phyloP scores from a whole-genome alignment of 805 yeast species.

The Lipomyces chichibuensis region DNA sequence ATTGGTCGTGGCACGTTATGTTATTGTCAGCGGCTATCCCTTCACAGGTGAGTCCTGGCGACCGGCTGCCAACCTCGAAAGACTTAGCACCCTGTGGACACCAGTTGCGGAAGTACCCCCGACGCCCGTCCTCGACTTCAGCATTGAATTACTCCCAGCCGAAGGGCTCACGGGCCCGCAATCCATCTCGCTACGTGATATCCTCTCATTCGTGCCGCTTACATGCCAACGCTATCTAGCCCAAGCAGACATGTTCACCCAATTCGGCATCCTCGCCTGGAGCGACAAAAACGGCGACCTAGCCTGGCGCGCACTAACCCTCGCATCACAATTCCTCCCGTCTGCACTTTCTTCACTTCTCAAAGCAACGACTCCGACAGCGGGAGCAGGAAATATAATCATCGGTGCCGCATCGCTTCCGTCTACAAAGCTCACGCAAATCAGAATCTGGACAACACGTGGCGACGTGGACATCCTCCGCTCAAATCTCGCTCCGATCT shows the following conservation, averaged over 20 bases:
- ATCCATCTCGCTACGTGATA: conserved; percentile 12
- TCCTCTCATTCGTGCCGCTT: conserved; percentile 13
- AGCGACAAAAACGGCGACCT: background rate
- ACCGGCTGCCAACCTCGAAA: conserved; percentile 21
- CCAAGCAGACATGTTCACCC: conserved; percentile 39
- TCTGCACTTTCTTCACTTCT: conserved; percentile 9
- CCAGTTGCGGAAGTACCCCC: background rate
- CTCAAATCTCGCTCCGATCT: conserved; percentile 24
- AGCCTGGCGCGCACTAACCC: conserved; percentile 35
- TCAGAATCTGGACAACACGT: conserved; percentile 34
- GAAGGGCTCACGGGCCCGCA: conserved; percentile 3
- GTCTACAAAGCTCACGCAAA: conserved; percentile 16
- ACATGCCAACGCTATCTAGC: conserved; percentile 35
- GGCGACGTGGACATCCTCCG: conserved; percentile 40
- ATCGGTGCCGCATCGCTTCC: conserved; percentile 18
- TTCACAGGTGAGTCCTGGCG: conserved; percentile 8
- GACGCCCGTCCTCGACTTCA: conserved; percentile 3
- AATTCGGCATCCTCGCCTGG: conserved; percentile 24
- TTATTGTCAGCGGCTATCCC: conserved; percentile 29
- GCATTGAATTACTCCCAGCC: conserved; percentile 12
- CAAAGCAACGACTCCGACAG: conserved; percentile 5
- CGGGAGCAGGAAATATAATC: conserved; percentile 5
- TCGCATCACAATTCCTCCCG: conserved; percentile 32
- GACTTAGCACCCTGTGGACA: conserved; percentile 25
- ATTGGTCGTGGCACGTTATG: conserved; percentile 25